Evolutionary conservation across 2,329 filamentous ascomycete genomes (phyloP).

Genomic region (Calycina marina): DNA sequence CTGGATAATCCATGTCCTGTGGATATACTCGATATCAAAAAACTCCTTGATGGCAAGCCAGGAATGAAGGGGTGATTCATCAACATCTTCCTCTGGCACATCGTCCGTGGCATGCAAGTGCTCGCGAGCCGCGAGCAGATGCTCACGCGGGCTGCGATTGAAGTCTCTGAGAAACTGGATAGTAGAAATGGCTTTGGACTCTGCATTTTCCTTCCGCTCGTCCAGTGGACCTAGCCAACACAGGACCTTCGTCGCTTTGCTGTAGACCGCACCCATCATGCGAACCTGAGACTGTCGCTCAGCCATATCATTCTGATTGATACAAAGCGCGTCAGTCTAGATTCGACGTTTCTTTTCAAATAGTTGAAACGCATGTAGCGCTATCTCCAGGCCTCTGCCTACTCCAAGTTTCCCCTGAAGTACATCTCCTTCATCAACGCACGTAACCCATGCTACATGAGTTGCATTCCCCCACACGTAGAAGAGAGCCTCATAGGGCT

Average conservation of each 20-base stretch:
- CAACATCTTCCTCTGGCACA: conserved; percentile 1
- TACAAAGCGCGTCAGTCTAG: conserved; percentile 9
- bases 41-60: conserved; percentile 24
- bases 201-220: neutral
- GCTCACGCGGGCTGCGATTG: conserved; percentile 2
- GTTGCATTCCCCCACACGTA: conserved; percentile 9
- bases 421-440: conserved; percentile 3
- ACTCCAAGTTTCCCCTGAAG: conserved; percentile 2
- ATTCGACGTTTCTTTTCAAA: conserved; percentile 1
- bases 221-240: conserved; percentile 5
- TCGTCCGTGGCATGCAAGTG: conserved; percentile 4
- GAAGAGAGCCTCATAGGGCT: conserved; percentile 7
- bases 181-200: conserved; percentile 3
- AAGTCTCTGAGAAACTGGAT: conserved; percentile 3
- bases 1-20: conserved; percentile 26
- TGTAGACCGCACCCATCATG: conserved; percentile 6
- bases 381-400: conserved; percentile 2
- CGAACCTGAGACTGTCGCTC: conserved; percentile 7
- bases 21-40: conserved; percentile 26
- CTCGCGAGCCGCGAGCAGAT: conserved; percentile 2
- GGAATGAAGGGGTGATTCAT: conserved; percentile 2
- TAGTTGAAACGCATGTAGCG: conserved; percentile 3
- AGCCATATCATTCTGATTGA: conserved; percentile 6
- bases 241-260: conserved; percentile 2
- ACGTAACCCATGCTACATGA: conserved; percentile 2